These are phyloP conservation scores for Ceratobasidium sp. DNA, from an alignment of 1,284 basidiomycete genomes.

Conservation along the genomic window DNA sequence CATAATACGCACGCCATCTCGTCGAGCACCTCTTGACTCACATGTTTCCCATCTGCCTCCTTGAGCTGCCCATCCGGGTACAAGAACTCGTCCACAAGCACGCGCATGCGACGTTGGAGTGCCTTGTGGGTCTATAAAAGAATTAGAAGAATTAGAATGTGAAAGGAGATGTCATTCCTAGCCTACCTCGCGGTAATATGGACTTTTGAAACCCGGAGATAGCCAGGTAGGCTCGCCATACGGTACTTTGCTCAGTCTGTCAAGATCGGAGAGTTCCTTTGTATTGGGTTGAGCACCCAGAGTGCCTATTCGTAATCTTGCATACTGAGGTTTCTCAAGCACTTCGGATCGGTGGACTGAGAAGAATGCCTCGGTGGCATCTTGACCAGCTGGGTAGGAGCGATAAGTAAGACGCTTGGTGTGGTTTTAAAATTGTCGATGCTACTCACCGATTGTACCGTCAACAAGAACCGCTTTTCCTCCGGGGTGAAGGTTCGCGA, in stretches of 20 bases:
- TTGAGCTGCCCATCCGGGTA: constrained; percentile 56
- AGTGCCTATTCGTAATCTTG: constrained; percentile 58
- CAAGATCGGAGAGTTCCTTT: not conserved
- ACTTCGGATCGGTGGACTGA: constrained; percentile 66
- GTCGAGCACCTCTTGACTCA: constrained; percentile 57
- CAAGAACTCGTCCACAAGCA: constrained; percentile 58
- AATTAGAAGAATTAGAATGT: not conserved
- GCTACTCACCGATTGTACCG: constrained; percentile 55
- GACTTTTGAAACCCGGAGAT: constrained; percentile 61
- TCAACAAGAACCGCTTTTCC: constrained; percentile 70
- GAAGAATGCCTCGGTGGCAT: constrained; percentile 67
- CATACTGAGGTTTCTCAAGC: constrained; percentile 62
- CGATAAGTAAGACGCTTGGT: constrained; percentile 58
- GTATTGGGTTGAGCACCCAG: constrained; percentile 57
- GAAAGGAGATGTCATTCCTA: too few species aligned
- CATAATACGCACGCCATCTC: constrained; percentile 56
- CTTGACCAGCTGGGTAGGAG: constrained; percentile 61
- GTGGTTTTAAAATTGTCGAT: constrained; percentile 41
- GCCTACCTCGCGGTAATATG: constrained; percentile 63
- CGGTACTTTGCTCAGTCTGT: constrained; percentile 59
- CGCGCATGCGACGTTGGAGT: constrained; percentile 55
- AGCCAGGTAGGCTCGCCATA: constrained; percentile 68
- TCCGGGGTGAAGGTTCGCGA: constrained; percentile 76
- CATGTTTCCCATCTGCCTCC: constrained; percentile 49
- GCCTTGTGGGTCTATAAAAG: constrained; percentile 49